These are phyloP conservation scores for Trifolium pratense DNA, from an alignment of 306 rosid species.

Conservation along the genomic window DNA sequence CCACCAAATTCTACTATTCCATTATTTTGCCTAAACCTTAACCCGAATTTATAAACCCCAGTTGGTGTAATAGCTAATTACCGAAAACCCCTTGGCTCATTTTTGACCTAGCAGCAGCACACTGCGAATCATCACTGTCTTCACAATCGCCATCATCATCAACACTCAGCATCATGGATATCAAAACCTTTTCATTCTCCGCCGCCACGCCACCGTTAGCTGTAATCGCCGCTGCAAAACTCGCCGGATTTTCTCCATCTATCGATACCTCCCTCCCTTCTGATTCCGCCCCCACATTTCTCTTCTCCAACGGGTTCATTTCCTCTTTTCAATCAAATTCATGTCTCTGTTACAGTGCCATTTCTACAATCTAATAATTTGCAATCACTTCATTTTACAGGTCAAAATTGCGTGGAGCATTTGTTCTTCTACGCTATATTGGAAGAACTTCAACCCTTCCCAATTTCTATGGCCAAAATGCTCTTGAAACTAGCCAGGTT, in stretches of 20 bases:
- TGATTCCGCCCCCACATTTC: constrained; percentile 56
- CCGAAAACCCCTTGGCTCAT: too few species aligned
- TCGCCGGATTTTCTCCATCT: constrained; percentile 58
- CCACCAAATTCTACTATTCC: too few species aligned
- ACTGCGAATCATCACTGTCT: too few species aligned
- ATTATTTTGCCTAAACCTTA: too few species aligned
- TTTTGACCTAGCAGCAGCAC: too few species aligned
- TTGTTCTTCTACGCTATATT: constrained; percentile 70
- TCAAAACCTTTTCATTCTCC: constrained; percentile 58
- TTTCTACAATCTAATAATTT: neutral
- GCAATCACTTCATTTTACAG: constrained; percentile 45
- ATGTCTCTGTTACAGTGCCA: too few species aligned
- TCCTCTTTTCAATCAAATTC: neutral
- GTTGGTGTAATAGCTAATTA: too few species aligned
- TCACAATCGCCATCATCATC: neutral
- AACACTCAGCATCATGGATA: constrained; percentile 48
- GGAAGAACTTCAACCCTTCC: constrained; percentile 61
- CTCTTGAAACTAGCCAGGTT: constrained; percentile 70
- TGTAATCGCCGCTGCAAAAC: constrained; percentile 70
- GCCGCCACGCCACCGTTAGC: constrained; percentile 71
- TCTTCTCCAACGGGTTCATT: constrained; percentile 71
- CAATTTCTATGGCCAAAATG: constrained; percentile 70
- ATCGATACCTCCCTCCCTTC: constrained; percentile 61
- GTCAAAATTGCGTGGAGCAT: constrained; percentile 64
- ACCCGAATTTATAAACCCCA: too few species aligned